Conservation (phyloP, 805 yeast genomes). For the Candida piceae region DNA sequence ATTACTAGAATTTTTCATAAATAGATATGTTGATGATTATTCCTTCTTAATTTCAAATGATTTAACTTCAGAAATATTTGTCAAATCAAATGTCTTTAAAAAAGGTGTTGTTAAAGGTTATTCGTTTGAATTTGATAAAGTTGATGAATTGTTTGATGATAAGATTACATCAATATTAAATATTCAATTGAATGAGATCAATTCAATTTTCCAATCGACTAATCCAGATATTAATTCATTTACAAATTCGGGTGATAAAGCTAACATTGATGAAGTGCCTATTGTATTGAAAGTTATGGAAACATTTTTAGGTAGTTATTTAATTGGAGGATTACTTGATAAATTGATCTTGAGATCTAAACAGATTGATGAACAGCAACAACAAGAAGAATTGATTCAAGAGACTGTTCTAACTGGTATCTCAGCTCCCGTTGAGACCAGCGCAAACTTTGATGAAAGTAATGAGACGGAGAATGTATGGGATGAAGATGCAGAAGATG, state of each 20-base stretch:
- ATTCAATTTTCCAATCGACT: conserved; percentile 17
- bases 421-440: conserved; percentile 16
- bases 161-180: conserved; percentile 16
- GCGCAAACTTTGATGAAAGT: conserved; percentile 1
- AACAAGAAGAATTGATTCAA: background rate
- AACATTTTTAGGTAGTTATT: conserved; percentile 30
- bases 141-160: conserved; percentile 22
- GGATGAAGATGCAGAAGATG: background rate
- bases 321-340: conserved; percentile 32
- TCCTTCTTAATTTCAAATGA: conserved; percentile 20
- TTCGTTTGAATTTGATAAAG: conserved; percentile 16
- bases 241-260: background rate
- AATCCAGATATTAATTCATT: background rate
- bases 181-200: conserved; percentile 26
- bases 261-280: conserved; percentile 29
- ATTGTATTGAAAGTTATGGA: conserved; percentile 30
- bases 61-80: conserved; percentile 18
- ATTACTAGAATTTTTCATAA: conserved; percentile 30
- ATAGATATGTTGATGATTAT: conserved; percentile 27
- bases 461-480: background rate
- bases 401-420: conserved; percentile 21
- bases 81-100: conserved; percentile 1
- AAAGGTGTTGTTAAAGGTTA: conserved; percentile 29
- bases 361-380: conserved; percentile 22
- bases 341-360: conserved; percentile 28